Evolutionary conservation across 2,329 filamentous ascomycete genomes (phyloP).

Genomic region (Cyphellophora attinorum): DNA sequence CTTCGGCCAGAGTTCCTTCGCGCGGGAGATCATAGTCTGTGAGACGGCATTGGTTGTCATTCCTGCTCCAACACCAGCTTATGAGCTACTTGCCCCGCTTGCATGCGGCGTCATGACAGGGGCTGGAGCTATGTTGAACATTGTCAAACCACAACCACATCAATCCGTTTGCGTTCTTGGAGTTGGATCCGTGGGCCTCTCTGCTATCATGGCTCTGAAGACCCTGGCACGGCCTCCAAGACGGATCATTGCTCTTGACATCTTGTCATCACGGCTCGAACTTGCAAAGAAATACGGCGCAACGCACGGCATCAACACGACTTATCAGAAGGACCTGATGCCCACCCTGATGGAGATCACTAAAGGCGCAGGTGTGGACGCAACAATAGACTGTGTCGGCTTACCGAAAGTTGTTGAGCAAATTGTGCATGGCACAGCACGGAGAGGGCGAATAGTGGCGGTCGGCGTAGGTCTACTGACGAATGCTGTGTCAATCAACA

Average conservation of each 20-base stretch:
- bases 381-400: conserved; percentile 16
- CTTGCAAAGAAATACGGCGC: conserved; percentile 37
- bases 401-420: conserved; percentile 12
- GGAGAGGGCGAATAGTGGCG: conserved; percentile 17
- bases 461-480: conserved; percentile 16
- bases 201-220: conserved; percentile 25
- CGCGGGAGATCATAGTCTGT: conserved; percentile 18
- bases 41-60: conserved; percentile 18
- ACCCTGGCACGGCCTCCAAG: conserved; percentile 15
- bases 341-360: conserved; percentile 21
- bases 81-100: conserved; percentile 19
- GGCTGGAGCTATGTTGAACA: conserved; percentile 20
- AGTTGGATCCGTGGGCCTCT: conserved; percentile 23
- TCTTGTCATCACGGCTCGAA: conserved; percentile 31
- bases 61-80: conserved; percentile 12
- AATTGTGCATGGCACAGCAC: conserved; percentile 14
- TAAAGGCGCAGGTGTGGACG: conserved; percentile 14
- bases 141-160: conserved; percentile 11
- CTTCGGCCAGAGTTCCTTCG: conserved; percentile 24
- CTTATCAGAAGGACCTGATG: conserved; percentile 19
- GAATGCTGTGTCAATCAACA: conserved; percentile 12
- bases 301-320: conserved; percentile 30
- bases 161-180: conserved; percentile 23
- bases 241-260: conserved; percentile 36
- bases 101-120: conserved; percentile 25